Percentiles rank a stretch among this genome's conserved stretches.
Evolutionary conservation across 2,329 filamentous ascomycete genomes (phyloP).

Genomic region (Curvularia spicifera): DNA sequence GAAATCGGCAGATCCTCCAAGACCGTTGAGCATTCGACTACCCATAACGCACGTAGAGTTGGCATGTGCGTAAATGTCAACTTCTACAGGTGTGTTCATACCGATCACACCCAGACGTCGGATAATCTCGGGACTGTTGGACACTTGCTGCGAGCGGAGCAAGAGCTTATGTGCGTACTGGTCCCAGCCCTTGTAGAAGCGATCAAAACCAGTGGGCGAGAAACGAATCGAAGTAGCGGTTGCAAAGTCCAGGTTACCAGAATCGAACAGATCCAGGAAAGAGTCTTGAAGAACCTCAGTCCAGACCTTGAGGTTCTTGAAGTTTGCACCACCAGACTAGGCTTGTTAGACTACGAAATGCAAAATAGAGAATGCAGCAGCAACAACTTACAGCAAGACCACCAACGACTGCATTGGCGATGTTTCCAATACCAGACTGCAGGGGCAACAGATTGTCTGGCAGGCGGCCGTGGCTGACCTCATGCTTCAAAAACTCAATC

Average conservation of each 20-base stretch:
- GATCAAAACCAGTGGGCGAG: conserved; percentile 87
- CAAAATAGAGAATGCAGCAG: no score
- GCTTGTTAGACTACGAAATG: conserved; percentile 2
- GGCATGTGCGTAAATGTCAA: conserved; percentile 93
- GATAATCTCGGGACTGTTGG: conserved; percentile 91
- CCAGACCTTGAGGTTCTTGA: conserved; percentile 89
- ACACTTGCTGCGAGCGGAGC: conserved; percentile 84
- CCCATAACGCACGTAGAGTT: conserved; percentile 92
- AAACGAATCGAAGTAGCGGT: conserved; percentile 90
- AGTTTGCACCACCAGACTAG: conserved; percentile 71
- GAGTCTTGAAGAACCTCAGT: conserved; percentile 92
- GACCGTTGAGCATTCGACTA: conserved; percentile 83
- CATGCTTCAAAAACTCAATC: conserved; percentile 86
- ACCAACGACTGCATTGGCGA: conserved; percentile 88
- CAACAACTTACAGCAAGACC: conserved; percentile 64
- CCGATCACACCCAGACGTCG: conserved; percentile 84
- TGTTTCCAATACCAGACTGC: conserved; percentile 90
- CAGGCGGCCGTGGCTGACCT: conserved; percentile 78
- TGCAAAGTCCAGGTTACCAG: conserved; percentile 84
- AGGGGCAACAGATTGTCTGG: conserved; percentile 79
- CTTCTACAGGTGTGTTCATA: conserved; percentile 95
- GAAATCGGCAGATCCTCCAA: conserved; percentile 84
- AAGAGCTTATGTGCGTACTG: conserved; percentile 80
- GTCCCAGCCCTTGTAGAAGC: conserved; percentile 88
- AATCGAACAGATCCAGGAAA: conserved; percentile 92